phyloP scores from a whole-genome alignment of 1,284 basidiomycete species.

The Cutaneotrichosporon curvatum region DNA sequence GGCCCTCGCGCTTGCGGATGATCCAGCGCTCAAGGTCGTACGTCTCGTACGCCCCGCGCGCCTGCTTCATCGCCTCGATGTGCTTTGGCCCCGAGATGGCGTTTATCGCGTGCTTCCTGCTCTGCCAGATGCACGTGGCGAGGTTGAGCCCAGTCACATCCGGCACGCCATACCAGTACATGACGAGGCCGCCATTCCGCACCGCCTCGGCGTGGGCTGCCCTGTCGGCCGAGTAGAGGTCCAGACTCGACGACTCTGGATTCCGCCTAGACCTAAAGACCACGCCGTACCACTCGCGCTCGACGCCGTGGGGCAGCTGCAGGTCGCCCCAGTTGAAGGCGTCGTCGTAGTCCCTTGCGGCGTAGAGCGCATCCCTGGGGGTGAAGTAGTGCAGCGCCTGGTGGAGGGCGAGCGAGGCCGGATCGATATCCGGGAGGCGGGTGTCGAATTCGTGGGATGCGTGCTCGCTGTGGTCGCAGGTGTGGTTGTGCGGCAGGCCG shows the following conservation, averaged over 20 bases:
- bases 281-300: slow-evolving; percentile 80
- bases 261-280: slow-evolving; percentile 76
- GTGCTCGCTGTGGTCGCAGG: slow-evolving; percentile 8
- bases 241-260: slow-evolving; percentile 41
- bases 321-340: slow-evolving; percentile 85
- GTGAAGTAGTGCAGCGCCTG: slow-evolving; percentile 70
- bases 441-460: slow-evolving; percentile 54
- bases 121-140: slow-evolving; percentile 90
- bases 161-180: slow-evolving; percentile 87
- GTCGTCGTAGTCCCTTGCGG: slow-evolving; percentile 56
- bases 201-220: slow-evolving; percentile 85
- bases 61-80: slow-evolving; percentile 70
- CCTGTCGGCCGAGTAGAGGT: slow-evolving; percentile 75
- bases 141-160: slow-evolving; percentile 71
- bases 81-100: slow-evolving; percentile 75
- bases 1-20: slow-evolving; percentile 59
- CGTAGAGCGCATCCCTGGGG: slow-evolving; percentile 59
- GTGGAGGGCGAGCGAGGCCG: slow-evolving; percentile 73
- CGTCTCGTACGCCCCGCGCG: slow-evolving; percentile 66
- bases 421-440: slow-evolving; percentile 71
- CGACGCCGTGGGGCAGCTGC: slow-evolving; percentile 23
- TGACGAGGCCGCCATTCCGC: slow-evolving; percentile 64
- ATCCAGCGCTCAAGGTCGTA: slow-evolving; percentile 71
- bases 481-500: slow-evolving; percentile 50
- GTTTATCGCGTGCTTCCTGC: slow-evolving; percentile 64